These are phyloP conservation scores for Syzygium malaccense DNA, from an alignment of 441 rosid species.

Conservation along the genomic window DNA sequence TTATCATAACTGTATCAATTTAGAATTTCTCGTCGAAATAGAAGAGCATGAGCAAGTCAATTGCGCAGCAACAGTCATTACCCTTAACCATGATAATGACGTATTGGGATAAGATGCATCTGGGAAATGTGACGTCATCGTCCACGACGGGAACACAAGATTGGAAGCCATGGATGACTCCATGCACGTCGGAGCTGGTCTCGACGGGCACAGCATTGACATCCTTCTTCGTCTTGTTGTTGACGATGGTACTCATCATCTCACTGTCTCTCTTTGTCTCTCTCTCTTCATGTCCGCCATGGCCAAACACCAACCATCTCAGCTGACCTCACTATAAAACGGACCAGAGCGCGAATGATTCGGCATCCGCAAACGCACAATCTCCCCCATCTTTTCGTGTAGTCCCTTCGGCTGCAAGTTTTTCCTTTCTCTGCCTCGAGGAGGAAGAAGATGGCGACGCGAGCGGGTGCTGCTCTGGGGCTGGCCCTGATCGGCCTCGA, in stretches of 20 bases:
- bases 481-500: conserved; percentile 17
- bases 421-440: neutral
- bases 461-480: conserved; percentile 3
- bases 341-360: neutral
- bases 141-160: neutral
- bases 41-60: neutral
- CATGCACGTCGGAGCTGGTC: neutral
- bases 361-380: neutral
- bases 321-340: neutral
- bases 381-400: neutral
- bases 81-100: neutral
- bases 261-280: neutral
- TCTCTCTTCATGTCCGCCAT: neutral
- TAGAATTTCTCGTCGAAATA: neutral
- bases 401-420: neutral
- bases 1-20: no score
- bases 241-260: neutral
- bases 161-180: neutral
- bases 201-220: neutral
- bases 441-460: neutral
- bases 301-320: neutral
- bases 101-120: neutral
- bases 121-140: neutral
- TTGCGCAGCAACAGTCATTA: neutral
- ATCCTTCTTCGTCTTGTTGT: neutral